These are phyloP conservation scores for Aspergillus arachidicola DNA, from an alignment of 2,329 filamentous ascomycete species.

Conservation along the genomic window DNA sequence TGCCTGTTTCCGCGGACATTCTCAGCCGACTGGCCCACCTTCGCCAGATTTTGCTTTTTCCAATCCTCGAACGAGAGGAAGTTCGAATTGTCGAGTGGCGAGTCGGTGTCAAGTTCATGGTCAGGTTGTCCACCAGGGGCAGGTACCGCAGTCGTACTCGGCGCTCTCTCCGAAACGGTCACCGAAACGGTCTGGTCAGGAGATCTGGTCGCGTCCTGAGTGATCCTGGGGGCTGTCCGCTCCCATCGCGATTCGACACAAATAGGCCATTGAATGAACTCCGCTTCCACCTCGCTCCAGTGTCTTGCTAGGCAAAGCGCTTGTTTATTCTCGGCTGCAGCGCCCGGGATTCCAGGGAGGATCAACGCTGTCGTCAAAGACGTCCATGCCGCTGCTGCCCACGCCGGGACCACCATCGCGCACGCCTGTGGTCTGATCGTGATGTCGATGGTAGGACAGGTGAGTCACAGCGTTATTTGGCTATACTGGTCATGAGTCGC, in stretches of 20 bases:
- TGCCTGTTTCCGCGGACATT: slow-evolving; percentile 62
- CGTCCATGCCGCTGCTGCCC: slow-evolving; percentile 16
- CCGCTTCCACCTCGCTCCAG: slow-evolving; percentile 21
- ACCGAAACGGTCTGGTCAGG: slow-evolving; percentile 8
- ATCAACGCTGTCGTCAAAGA: slow-evolving; percentile 15
- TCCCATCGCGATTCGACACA: slow-evolving; percentile 30
- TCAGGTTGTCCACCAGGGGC: slow-evolving; percentile 23
- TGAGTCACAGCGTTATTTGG: background rate
- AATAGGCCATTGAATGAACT: slow-evolving; percentile 28
- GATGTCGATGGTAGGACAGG: background rate
- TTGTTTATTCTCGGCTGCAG: slow-evolving; percentile 14
- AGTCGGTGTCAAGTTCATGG: slow-evolving; percentile 62
- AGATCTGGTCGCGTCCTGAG: background rate
- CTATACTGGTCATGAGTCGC: background rate
- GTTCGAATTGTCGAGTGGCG: slow-evolving; percentile 70
- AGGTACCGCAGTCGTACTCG: slow-evolving; percentile 2
- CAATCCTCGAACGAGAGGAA: slow-evolving; percentile 98
- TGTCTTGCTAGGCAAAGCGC: slow-evolving; percentile 23
- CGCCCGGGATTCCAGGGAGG: slow-evolving; percentile 13
- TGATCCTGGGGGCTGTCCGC: background rate
- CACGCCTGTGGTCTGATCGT: background rate
- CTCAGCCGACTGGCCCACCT: slow-evolving; percentile 76
- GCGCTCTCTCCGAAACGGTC: background rate
- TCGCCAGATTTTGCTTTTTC: slow-evolving; percentile 90
- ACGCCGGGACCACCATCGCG: slow-evolving; percentile 13